Evolutionary conservation across 441 rosid genomes (phyloP), one percentile per base, ranked within the genome.

Genomic region (Euphorbia corollata): DNA sequence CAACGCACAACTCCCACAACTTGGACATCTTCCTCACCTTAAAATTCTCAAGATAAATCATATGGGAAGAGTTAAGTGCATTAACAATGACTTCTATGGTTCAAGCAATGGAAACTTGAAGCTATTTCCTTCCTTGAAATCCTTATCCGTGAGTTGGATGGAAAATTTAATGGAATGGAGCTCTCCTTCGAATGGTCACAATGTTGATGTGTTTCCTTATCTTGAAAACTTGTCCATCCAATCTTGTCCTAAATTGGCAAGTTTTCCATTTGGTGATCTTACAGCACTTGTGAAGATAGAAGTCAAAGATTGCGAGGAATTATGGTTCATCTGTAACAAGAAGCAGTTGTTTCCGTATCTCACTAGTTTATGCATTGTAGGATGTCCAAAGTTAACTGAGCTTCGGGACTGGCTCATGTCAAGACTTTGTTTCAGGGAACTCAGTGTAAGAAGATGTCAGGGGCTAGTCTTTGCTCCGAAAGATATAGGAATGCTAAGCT

Each of bases 21-120:
- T 79, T 1, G 82, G 82, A 19, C 66, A 50, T 61, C 75, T 79
- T 48, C 69, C 74, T 19, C 11, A 18, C 32, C 76, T 76, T 53
- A 47, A 45, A 47, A 48, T 23, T 60, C 71, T 68, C 20, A 27
- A 48, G 68, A 27, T 79, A 22, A 1, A 12, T 13, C 34, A 34
- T 3, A 13, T 75, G 63, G 27, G 59, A 7, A 72, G 41, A 7
- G 69, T 79, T 5, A 51, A n/a, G 36, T 16, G 66, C 48, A 32
- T 79, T 16, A 67, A 71, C 2, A 59, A 18, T 50, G 74, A 75
- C 48, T 70, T 75, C n/a, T 74, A 61, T 11, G 5, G 54, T 27
- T 23, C 1, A 51, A 7, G 23, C 23, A 51, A 8, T 20, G 16
- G 0, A 16, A 3, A 10, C 27, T 19, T 54, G 58, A 43, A 27